Evolutionary conservation across 1,139 yeast genomes (phyloP).

Genomic region (Geotrichum histeridarum): DNA sequence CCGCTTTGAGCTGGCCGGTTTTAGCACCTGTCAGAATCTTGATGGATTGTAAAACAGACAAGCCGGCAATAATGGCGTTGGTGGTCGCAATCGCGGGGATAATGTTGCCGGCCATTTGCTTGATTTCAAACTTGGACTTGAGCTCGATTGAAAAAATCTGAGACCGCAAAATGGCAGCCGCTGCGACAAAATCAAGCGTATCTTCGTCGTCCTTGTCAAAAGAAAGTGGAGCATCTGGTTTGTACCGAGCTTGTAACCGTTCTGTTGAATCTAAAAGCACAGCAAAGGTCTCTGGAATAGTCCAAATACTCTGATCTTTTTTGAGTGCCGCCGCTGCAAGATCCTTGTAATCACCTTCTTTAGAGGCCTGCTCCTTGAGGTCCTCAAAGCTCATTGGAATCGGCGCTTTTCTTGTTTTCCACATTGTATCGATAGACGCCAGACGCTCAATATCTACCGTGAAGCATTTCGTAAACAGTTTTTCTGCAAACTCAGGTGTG

Average conservation of each 20-base stretch:
- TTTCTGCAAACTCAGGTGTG: constrained; percentile 37
- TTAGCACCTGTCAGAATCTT: constrained; percentile 42
- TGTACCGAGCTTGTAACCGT: constrained; percentile 45
- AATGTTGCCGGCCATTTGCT: constrained; percentile 94
- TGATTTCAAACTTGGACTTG: constrained; percentile 79
- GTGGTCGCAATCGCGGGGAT: constrained; percentile 98
- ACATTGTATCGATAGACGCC: constrained; percentile 63
- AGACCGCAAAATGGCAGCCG: constrained; percentile 83
- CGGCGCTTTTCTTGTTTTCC: constrained; percentile 72
- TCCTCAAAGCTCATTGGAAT: constrained; percentile 46
- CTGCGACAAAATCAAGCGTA: constrained; percentile 78
- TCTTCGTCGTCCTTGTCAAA: constrained; percentile 96
- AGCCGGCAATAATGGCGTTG: constrained; percentile 90
- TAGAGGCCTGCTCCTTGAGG: constrained; percentile 19
- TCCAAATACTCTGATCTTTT: constrained; percentile 62
- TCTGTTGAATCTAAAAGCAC: constrained; percentile 52
- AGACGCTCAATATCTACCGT: constrained; percentile 70
- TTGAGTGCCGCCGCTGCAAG: constrained; percentile 33
- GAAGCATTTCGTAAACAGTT: constrained; percentile 48
- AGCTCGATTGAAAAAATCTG: constrained; percentile 63
- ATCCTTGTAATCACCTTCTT: constrained; percentile 15
- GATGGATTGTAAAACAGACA: constrained; percentile 69
- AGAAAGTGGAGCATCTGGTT: constrained; percentile 39
- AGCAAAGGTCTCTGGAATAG: constrained; percentile 55
- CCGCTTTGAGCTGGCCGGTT: constrained; percentile 5